Conservation (phyloP, 73 alveolate species). For the Tetrahymena elliotti region DNA sequence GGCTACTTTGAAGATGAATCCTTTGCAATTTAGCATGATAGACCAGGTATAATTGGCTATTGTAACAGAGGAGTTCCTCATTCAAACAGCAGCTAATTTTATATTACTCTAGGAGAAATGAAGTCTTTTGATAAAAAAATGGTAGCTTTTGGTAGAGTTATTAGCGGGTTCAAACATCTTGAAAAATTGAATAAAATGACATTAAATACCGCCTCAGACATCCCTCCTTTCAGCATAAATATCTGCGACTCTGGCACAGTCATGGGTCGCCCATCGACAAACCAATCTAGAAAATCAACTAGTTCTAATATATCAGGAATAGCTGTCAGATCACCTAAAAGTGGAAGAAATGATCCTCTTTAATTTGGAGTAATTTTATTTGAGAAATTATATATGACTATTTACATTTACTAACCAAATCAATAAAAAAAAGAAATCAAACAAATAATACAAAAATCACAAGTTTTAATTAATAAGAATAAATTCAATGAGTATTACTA, state of each 20-base stretch:
- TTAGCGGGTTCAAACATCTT: constrained; percentile 14
- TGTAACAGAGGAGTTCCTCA: constrained; percentile 35
- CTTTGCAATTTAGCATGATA: constrained; percentile 18
- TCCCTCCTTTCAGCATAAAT: background rate
- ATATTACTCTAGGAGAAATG: constrained; percentile 25
- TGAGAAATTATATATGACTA: background rate
- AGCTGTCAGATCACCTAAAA: background rate
- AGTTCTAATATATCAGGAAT: background rate
- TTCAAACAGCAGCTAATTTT: constrained; percentile 23
- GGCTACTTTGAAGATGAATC: constrained; percentile 43
- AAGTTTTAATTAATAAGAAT: too few species aligned
- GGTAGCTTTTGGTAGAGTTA: constrained; percentile 34
- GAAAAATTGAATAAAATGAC: background rate
- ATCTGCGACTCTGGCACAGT: background rate
- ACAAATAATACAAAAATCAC: background rate
- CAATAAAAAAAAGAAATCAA: too few species aligned
- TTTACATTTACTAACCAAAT: background rate
- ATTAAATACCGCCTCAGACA: background rate
- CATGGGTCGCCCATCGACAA: background rate
- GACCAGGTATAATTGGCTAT: constrained; percentile 24
- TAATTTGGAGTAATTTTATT: background rate
- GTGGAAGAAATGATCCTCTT: background rate
- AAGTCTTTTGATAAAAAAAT: constrained; percentile 8
- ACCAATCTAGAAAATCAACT: background rate
- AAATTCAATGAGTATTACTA: background rate